These are phyloP conservation scores for Zasmidium citrigriseum DNA, from an alignment of 2,329 filamentous ascomycete genomes.

Conservation along the genomic window DNA sequence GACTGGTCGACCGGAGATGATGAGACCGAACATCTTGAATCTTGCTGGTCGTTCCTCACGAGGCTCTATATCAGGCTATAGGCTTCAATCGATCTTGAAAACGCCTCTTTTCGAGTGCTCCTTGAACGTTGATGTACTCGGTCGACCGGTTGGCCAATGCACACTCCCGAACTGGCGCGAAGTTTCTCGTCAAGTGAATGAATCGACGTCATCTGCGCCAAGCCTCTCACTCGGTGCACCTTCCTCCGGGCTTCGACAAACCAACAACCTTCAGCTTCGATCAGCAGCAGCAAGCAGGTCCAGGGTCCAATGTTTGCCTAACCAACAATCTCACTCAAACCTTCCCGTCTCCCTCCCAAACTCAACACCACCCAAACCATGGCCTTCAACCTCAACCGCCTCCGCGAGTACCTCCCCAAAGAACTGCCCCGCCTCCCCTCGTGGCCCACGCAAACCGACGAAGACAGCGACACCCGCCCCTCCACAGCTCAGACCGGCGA, in stretches of 20 bases:
- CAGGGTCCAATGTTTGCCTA: background rate
- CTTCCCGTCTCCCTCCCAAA: too few relatives aligned
- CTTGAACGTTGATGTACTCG: background rate
- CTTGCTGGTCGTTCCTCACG: too few relatives aligned
- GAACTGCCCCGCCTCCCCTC: slow-evolving; percentile 31
- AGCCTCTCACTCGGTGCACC: background rate
- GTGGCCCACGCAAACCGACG: slow-evolving; percentile 26
- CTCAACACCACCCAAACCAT: slow-evolving; percentile 9
- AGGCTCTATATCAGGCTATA: background rate
- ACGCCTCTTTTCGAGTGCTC: too few relatives aligned
- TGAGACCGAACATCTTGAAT: slow-evolving; percentile 66
- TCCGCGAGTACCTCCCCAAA: slow-evolving; percentile 34
- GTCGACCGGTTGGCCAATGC: background rate
- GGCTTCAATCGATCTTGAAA: background rate
- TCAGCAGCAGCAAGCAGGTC: background rate
- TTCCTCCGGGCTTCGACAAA: background rate
- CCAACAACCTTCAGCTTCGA: too few relatives aligned
- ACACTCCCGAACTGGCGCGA: background rate
- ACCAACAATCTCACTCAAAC: too few relatives aligned
- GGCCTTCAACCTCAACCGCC: slow-evolving; percentile 34
- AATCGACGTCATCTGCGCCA: background rate
- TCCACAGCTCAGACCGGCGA: slow-evolving; percentile 17
- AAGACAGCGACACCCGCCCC: slow-evolving; percentile 15
- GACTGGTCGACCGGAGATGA: slow-evolving; percentile 62
- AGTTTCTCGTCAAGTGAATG: background rate